These are phyloP conservation scores for Cyclanthera cordifolia DNA, from an alignment of 306 rosid species.

Conservation along the genomic window DNA sequence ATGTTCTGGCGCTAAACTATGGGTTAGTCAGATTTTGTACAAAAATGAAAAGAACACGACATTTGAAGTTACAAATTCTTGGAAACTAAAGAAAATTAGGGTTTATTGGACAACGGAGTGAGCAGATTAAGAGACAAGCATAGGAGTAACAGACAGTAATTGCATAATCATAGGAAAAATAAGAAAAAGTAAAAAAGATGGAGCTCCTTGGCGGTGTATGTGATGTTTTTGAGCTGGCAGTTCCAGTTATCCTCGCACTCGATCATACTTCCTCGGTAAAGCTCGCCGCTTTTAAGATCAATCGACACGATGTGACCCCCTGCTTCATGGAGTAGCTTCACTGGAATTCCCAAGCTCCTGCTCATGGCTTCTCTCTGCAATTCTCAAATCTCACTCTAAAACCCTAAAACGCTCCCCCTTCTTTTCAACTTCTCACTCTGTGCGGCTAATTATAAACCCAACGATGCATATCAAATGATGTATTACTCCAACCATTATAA, in stretches of 20 bases:
- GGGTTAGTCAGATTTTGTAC: too few relatives aligned
- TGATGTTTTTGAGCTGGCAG: slow-evolving; percentile 94
- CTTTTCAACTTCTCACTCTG: too few relatives aligned
- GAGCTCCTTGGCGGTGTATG: slow-evolving; percentile 82
- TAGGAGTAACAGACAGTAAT: not conserved
- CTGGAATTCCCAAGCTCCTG: slow-evolving; percentile 93
- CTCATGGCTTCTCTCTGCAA: slow-evolving; percentile 41
- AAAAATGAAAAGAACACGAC: not conserved
- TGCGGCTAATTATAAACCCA: too few relatives aligned
- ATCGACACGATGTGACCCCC: slow-evolving; percentile 88
- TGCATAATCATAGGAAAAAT: not conserved
- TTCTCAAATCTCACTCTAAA: not conserved
- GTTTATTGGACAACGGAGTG: not conserved
- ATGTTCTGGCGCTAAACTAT: not conserved
- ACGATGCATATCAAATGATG: too few relatives aligned
- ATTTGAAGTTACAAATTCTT: not conserved
- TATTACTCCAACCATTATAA: too few relatives aligned
- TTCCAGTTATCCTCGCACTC: slow-evolving; percentile 99
- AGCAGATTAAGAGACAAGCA: not conserved
- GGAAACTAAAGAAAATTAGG: not conserved
- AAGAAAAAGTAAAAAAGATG: not conserved
- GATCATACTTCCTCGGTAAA: slow-evolving; percentile 86
- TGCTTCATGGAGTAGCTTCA: slow-evolving; percentile 96
- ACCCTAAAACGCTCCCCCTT: too few relatives aligned
- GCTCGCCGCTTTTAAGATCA: slow-evolving; percentile 97